A percentile compares a stretch with the other conserved stretches of the same genome.
phyloP scores from a whole-genome alignment of 2,329 filamentous ascomycete genomes.

The Ophiosphaerella narmari region DNA sequence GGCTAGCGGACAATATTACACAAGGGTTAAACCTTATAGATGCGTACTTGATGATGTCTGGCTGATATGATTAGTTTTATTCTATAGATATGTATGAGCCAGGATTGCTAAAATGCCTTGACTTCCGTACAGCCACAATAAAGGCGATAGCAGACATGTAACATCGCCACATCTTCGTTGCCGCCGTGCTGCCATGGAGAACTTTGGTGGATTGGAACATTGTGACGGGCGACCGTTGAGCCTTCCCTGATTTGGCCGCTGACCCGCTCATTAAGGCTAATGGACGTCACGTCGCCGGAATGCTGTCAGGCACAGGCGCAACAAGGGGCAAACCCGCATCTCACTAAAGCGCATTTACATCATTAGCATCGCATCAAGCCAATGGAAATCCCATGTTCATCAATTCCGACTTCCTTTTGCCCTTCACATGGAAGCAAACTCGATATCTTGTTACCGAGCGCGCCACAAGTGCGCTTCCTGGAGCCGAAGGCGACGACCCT shows the following conservation, averaged over 20 bases:
- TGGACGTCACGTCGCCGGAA: conserved; percentile 8
- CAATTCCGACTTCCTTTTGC: conserved; percentile 1
- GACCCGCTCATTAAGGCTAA: background rate
- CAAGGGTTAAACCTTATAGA: conserved; percentile 28
- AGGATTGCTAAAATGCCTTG: too few relatives aligned
- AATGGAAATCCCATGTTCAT: background rate
- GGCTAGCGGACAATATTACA: conserved; percentile 28
- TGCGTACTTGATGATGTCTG: background rate
- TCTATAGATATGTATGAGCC: too few relatives aligned
- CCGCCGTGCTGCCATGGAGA: background rate
- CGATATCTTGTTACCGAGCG: conserved; percentile 1
- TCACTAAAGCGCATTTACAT: conserved; percentile 1
- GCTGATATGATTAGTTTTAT: too few relatives aligned
- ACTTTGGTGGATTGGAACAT: background rate
- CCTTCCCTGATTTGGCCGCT: background rate
- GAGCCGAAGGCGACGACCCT: background rate
- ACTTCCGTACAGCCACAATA: too few relatives aligned
- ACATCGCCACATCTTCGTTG: background rate
- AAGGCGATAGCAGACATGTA: too few relatives aligned
- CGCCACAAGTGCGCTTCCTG: background rate
- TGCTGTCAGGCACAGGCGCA: background rate
- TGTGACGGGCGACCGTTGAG: conserved; percentile 1
- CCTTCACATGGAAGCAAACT: background rate
- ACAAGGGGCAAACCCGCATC: background rate
- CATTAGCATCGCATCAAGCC: background rate